phyloP scores from a whole-genome alignment of 1,284 basidiomycete species.

The Cutaneotrichosporon curvatum region DNA sequence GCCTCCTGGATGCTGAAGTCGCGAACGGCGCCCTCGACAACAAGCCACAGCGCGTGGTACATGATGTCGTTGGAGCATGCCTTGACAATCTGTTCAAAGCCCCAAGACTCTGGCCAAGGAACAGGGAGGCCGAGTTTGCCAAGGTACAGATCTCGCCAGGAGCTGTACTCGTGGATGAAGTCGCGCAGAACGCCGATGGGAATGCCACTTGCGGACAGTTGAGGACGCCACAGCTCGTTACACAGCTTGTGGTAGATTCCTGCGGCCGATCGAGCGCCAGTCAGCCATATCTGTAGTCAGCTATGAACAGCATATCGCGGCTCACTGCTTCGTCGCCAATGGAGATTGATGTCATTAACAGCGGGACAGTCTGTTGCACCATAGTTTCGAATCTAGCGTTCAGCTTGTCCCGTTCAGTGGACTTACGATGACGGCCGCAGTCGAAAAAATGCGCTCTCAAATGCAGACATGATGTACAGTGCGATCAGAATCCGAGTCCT shows the following conservation, averaged over 20 bases:
- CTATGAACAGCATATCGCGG: conserved; percentile 41
- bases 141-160: conserved; percentile 71
- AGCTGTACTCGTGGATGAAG: conserved; percentile 57
- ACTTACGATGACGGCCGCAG: conserved; percentile 51
- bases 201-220: conserved; percentile 66
- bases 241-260: conserved; percentile 71
- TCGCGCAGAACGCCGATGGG: conserved; percentile 57
- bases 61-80: conserved; percentile 75
- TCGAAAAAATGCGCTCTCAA: conserved; percentile 56
- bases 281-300: conserved; percentile 39
- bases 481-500: too few relatives aligned
- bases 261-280: conserved; percentile 68
- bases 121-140: conserved; percentile 72
- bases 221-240: conserved; percentile 66
- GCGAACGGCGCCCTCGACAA: conserved; percentile 52
- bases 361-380: neutral
- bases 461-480: conserved; percentile 55
- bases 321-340: conserved; percentile 49
- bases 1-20: conserved; percentile 71
- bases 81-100: conserved; percentile 73
- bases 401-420: too few relatives aligned
- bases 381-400: neutral
- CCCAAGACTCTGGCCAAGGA: conserved; percentile 76
- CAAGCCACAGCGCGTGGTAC: conserved; percentile 76
- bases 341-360: conserved; percentile 3